phyloP scores from a whole-genome alignment of 2,329 filamentous ascomycete genomes.

The Penicillium crustosum region DNA sequence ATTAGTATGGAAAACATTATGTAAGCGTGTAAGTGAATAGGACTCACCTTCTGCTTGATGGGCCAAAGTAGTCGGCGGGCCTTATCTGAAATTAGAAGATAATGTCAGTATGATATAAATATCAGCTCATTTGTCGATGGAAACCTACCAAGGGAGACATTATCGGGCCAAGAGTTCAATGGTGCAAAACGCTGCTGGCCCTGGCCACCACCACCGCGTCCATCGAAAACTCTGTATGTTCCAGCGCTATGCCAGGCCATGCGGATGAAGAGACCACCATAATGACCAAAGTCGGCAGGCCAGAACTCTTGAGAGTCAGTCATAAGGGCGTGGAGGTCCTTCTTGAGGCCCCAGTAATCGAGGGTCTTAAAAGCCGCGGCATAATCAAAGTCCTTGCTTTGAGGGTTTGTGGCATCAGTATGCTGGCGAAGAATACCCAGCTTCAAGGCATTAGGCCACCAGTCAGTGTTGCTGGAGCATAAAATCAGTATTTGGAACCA shows the following conservation, averaged over 20 bases:
- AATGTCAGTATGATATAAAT: background rate
- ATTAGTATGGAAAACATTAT: background rate
- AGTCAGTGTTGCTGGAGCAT: slow-evolving; percentile 59
- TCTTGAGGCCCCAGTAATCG: slow-evolving; percentile 70
- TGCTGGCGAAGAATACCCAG: slow-evolving; percentile 74
- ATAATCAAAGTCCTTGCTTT: slow-evolving; percentile 69
- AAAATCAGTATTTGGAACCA: background rate
- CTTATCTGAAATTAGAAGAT: slow-evolving; percentile 56
- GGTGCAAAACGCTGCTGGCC: slow-evolving; percentile 79
- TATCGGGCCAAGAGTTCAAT: slow-evolving; percentile 80
- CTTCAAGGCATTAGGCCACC: slow-evolving; percentile 70
- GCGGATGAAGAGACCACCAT: slow-evolving; percentile 75
- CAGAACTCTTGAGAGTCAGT: slow-evolving; percentile 79
- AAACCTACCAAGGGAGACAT: slow-evolving; percentile 57
- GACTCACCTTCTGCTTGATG: slow-evolving; percentile 67
- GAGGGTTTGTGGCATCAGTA: slow-evolving; percentile 61
- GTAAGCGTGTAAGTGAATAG: background rate
- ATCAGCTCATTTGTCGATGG: fast-evolving
- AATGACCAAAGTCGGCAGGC: slow-evolving; percentile 80
- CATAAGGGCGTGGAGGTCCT: slow-evolving; percentile 69
- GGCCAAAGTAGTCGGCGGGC: slow-evolving; percentile 76
- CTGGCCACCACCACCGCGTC: slow-evolving; percentile 70
- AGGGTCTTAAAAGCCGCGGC: slow-evolving; percentile 69
- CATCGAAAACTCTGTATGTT: slow-evolving; percentile 73
- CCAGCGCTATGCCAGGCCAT: slow-evolving; percentile 81